Base-by-base conservation (phyloP, 2,329 filamentous ascomycete species). In the Monosporascus ibericus region DNA sequence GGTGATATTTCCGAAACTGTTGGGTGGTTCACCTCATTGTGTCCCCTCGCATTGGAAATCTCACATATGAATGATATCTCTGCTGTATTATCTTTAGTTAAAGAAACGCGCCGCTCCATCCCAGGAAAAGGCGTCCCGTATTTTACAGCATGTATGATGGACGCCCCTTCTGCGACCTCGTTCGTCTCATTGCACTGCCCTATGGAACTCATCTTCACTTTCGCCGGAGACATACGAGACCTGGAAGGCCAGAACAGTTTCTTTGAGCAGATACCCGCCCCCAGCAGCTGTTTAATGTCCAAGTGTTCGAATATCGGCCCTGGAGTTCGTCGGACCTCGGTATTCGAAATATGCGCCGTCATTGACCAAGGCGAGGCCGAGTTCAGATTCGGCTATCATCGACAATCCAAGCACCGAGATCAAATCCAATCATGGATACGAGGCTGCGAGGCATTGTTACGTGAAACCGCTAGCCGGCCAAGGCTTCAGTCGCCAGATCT, bases 11-110 rank as follows among this genome's bases (percentile, higher is more conserved):
- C 75, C 5, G 71, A 80, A 49, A 84, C 80, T 0, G 79, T 84
- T 0, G 81, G 81, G 2, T 84, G 80, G 80, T 82, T 84, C 56
- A 82, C 80, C 2, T 75, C 79, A 0, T 66, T 84, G 14, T 79
- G 75, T 48, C 81, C 81, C 0, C 67, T 83, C 6, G 68, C 71
- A 2, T 66, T 77, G 3, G 70, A 71, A 8, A 60, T 74, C 1
- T 71, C 75, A 2, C 65, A 69, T 2, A 64, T 70, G 2, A 74
- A 78, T 34, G 77, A 82, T 53, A 64, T 82, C 17, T 64, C 81
- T 39, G 69, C 77, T 14, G 73, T 77, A 0, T 64, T 83, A 11
- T 75, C 75, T n/a, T 68, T 74, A 24, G 68, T 81, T 46, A 84
- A 84, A 59, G 79, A 83, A 57, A 68, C 68, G 0, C 72, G 80